Percentiles rank a stretch among this genome's conserved stretches.
These are phyloP conservation scores for Aspergillus bertholletiae DNA, from an alignment of 495 filamentous ascomycete species.

Conservation along the genomic window DNA sequence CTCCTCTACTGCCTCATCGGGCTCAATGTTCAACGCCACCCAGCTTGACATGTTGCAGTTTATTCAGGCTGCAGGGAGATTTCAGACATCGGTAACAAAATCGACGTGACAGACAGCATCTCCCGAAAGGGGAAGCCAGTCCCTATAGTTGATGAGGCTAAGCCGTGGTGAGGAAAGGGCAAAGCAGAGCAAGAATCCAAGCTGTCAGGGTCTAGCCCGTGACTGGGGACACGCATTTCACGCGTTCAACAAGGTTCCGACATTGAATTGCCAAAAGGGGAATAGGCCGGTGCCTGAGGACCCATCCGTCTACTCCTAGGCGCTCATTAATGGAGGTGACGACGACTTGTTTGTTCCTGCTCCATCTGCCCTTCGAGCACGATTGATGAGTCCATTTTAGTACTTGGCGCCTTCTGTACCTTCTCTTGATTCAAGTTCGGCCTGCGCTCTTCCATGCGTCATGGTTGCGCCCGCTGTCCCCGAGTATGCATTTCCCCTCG, in stretches of 20 bases:
- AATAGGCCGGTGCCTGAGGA: constrained; percentile 25
- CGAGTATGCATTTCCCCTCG: constrained; percentile 60
- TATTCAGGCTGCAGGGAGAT: constrained; percentile 15
- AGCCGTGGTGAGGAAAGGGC: background rate
- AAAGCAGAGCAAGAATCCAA: background rate
- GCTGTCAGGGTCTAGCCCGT: constrained; percentile 6
- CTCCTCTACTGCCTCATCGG: constrained; percentile 83
- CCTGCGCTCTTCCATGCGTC: constrained; percentile 36
- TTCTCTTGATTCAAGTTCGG: background rate
- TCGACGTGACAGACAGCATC: constrained; percentile 15
- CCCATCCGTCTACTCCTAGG: constrained; percentile 5
- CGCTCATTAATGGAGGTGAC: constrained; percentile 14
- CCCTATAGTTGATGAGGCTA: background rate
- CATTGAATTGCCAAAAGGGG: constrained; percentile 25
- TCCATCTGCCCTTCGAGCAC: constrained; percentile 6
- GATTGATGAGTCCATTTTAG: background rate
- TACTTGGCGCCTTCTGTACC: background rate
- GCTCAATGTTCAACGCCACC: constrained; percentile 85
- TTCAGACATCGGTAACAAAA: constrained; percentile 6
- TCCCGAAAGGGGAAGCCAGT: constrained; percentile 7
- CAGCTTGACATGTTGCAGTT: constrained; percentile 52
- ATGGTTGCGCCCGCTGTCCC: constrained; percentile 90
- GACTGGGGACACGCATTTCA: constrained; percentile 26
- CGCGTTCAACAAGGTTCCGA: constrained; percentile 25
- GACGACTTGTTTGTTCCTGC: constrained; percentile 16